Evolutionary conservation across 139 green algal genomes (phyloP), one percentile per base, ranked within the genome.

Genomic region (Asterochloris sp.): DNA sequence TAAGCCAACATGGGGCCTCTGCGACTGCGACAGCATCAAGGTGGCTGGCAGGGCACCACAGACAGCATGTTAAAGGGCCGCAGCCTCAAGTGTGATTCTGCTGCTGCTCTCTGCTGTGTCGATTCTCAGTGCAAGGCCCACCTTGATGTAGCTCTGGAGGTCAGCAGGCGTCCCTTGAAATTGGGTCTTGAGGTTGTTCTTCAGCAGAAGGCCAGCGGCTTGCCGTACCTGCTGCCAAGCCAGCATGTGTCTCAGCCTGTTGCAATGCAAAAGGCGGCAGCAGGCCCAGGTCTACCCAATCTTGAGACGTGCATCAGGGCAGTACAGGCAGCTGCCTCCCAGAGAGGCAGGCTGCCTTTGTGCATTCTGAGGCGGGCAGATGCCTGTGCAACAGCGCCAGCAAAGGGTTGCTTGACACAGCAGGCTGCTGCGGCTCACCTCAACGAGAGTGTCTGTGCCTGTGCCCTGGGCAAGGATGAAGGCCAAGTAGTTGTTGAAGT

Each of bases 401-500:
- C 38, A 54, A 54, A 54, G 38, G 38, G 38, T n/a, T n/a, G 38
- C 38, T 54, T 54, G 4, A 82, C 11, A 74, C 62, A 74, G 27
- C 24, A 54, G 68, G 23, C 28, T 69, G 79, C 27, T 54, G 64
- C 66, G 6, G 64, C 95, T 93, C 90, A 97, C 94, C 0, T 92
- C 77, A 10, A 91, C 81, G 13, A 96, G 84, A 28, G 87, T 88
- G 71, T 95, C 38, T 54, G 38, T 54, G 38, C 38, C 38, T 54
- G 38, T 54, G 0, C 86, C 93, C 14, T 86, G 85, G 0, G 90
- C 89, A 29, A 99, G 93, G 24, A 99, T 93, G 83, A 90, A 96
- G 0, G 95, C 91, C 1, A 99, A 86, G 85, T 99, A 99, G 81
- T 96, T 97, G 85, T 95, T 96, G 88, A 98, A 99, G 83, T 99